Evolutionary conservation across 1,139 yeast genomes (phyloP), one percentile per base, ranked within the genome.

Genomic region (Kodamaea arcana): DNA sequence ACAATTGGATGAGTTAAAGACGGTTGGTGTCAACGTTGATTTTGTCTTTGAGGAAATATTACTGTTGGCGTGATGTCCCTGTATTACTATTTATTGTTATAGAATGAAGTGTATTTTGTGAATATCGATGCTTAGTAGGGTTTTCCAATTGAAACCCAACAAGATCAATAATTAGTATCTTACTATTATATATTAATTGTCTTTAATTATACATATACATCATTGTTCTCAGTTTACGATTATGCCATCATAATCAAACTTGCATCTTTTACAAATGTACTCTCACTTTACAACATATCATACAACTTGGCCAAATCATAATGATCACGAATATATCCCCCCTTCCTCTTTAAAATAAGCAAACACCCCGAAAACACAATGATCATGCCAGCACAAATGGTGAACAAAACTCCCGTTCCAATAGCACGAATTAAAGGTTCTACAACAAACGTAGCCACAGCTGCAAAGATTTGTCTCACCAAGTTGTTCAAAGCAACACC

Each of bases 401-500:
- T 69, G 47, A 75, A 80, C 37, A 85, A 62, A 46, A 83, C 75
- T 0, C 95, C 95, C 1, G 76, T 65, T 0, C 90, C 88, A 51
- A 87, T 65, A 3, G 80, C 80, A 21, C 53, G 50, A 32, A 78
- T 56, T 46, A 79, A 62, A 0, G 95, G 94, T 31, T 81, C 88
- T 1, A 83, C 78, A 11, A 80, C 68, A 54, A 87, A 87, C 0
- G 90, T 80, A 5, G 86, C 90, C 3, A 72, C 65, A 0, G 94
- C 86, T 0, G 94, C 95, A 43, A 84, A 62, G 1, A 78, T 62
- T 67, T 80, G 84, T 48, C 95, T 69, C 26, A 82, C 65, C 41
- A 87, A 69, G 50, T 86, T 87, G 50, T 84, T 86, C 37, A 87
- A 57, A 0, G 95, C 95, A 29, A 86, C 86, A 1, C 94, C 95